phyloP scores from a whole-genome alignment of 495 filamentous ascomycete genomes.

The Podospora conica region DNA sequence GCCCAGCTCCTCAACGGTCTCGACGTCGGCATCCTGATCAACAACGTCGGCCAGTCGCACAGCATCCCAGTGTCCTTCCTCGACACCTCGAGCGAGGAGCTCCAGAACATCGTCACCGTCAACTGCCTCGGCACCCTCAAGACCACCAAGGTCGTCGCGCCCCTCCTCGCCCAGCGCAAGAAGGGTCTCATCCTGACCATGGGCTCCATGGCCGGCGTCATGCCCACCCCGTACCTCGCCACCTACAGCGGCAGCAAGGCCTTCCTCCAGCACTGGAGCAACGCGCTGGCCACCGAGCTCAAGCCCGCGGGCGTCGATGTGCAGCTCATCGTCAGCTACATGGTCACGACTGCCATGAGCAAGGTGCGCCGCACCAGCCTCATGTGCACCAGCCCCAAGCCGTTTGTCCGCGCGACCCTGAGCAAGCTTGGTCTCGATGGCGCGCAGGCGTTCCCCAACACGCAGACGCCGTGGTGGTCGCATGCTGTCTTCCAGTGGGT shows the following conservation, averaged over 20 bases:
- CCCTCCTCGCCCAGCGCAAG: constrained; percentile 74
- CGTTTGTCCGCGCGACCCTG: constrained; percentile 74
- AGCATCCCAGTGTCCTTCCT: constrained; percentile 86
- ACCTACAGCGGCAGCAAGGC: constrained; percentile 98
- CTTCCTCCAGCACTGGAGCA: constrained; percentile 96
- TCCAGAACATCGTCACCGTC: constrained; percentile 85
- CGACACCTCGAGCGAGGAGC: constrained; percentile 67
- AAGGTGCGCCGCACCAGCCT: constrained; percentile 77
- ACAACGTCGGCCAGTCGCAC: constrained; percentile 95
- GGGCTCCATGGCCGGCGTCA: constrained; percentile 87
- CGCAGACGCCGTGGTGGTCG: constrained; percentile 86
- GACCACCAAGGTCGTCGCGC: constrained; percentile 76
- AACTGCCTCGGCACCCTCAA: constrained; percentile 87
- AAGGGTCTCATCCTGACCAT: constrained; percentile 91
- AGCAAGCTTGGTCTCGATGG: constrained; percentile 75
- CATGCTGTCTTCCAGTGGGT: constrained; percentile 87
- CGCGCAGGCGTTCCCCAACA: constrained; percentile 67
- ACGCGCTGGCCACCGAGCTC: constrained; percentile 76
- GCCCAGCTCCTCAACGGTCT: constrained; percentile 58
- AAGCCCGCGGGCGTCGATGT: constrained; percentile 73
- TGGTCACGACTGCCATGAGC: constrained; percentile 92
- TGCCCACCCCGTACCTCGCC: constrained; percentile 87
- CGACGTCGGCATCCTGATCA: constrained; percentile 84
- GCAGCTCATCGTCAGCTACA: constrained; percentile 79
- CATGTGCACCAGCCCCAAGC: constrained; percentile 71